Conservation (phyloP, 495 filamentous ascomycete genomes). For the Neurospora discreta region DNA sequence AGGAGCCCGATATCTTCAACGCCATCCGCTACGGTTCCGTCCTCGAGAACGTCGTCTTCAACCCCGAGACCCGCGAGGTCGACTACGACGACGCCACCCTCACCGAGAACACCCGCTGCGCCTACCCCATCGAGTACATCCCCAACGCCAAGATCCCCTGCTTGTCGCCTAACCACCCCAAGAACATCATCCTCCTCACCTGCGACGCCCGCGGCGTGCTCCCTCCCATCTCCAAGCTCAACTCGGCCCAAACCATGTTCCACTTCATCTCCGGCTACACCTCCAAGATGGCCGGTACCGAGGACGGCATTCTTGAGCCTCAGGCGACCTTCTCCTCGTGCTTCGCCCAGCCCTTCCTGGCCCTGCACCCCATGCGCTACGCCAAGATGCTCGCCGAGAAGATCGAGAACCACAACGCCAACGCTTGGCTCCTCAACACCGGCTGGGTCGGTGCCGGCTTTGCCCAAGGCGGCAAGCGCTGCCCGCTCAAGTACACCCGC, state of each 20-base stretch:
- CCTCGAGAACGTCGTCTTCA: conserved; percentile 97
- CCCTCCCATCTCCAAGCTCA: conserved; percentile 95
- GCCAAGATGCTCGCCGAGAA: conserved; percentile 96
- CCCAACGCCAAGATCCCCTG: conserved; percentile 98
- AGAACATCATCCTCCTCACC: conserved; percentile 95
- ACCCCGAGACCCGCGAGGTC: conserved; percentile 76
- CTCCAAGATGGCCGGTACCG: conserved; percentile 99
- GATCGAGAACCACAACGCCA: conserved; percentile 88
- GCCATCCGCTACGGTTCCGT: conserved; percentile 96
- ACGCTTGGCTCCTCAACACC: conserved; percentile 98
- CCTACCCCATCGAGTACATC: conserved; percentile 98
- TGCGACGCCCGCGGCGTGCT: conserved; percentile 97
- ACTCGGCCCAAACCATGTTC: conserved; percentile 96
- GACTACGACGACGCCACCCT: conserved; percentile 92
- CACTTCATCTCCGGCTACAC: conserved; percentile 99
- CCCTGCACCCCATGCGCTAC: conserved; percentile 98
- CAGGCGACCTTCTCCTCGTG: conserved; percentile 98
- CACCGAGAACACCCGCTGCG: conserved; percentile 96
- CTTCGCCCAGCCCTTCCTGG: conserved; percentile 98
- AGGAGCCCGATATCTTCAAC: conserved; percentile 96
- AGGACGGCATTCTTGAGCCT: conserved; percentile 91
- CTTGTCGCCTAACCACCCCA: conserved; percentile 73
- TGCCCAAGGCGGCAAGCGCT: conserved; percentile 91
- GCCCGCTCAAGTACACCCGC: conserved; percentile 97
- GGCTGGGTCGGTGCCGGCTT: conserved; percentile 97